These are phyloP conservation scores for Kodamaea plutei DNA, from an alignment of 1,139 yeast genomes.

Conservation along the genomic window DNA sequence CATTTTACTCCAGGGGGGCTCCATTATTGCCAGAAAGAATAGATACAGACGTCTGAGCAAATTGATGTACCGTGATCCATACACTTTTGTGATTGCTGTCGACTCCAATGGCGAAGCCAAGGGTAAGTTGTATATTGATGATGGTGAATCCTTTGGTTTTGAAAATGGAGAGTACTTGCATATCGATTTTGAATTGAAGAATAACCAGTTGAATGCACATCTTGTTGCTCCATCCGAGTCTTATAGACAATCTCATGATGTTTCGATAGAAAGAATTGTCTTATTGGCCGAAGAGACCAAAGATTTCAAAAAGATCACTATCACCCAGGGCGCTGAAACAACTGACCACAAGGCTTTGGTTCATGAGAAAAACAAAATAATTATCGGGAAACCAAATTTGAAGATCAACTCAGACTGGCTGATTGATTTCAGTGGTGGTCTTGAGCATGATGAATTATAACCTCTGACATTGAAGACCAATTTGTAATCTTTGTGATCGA, in stretches of 20 bases:
- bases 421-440: conserved; percentile 16
- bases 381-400: conserved; percentile 55
- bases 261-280: conserved; percentile 56
- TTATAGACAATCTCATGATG: conserved; percentile 18
- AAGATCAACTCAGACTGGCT: conserved; percentile 49
- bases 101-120: conserved; percentile 46
- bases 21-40: conserved; percentile 61
- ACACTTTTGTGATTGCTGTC: conserved; percentile 67
- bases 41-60: conserved; percentile 77
- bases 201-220: conserved; percentile 9
- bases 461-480: neutral
- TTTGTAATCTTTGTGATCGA: too few relatives aligned
- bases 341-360: conserved; percentile 6
- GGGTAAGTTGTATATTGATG: conserved; percentile 71
- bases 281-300: conserved; percentile 26
- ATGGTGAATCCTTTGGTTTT: conserved; percentile 71
- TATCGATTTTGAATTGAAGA: conserved; percentile 26
- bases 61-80: conserved; percentile 80
- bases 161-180: conserved; percentile 44
- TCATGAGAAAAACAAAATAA: conserved; percentile 15
- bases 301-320: conserved; percentile 18
- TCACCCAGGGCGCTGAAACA: conserved; percentile 30
- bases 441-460: conserved; percentile 28
- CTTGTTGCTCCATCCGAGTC: conserved; percentile 16
- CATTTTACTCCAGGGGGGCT: conserved; percentile 72